Base-by-base conservation (phyloP, 2,329 filamentous ascomycete genomes). In the Alternaria arbusti region DNA sequence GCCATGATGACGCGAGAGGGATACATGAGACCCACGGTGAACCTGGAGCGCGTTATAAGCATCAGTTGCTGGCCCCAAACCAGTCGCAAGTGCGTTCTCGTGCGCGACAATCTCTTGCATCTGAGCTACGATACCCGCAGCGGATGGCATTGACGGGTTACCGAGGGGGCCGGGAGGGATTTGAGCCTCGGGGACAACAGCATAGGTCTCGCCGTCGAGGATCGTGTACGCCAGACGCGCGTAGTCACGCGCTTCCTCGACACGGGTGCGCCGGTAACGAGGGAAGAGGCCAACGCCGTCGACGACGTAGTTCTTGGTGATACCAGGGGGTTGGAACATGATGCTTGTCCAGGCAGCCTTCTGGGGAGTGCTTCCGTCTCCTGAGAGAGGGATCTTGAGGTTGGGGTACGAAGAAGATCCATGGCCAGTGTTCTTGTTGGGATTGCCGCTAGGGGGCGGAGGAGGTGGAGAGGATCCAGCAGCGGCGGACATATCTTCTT, bases 1-100 rank as follows among this genome's bases (percentile, higher is more conserved):
- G n/a, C 36, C n/a, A 17, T 40, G 1, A 40, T 6, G 0, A 3
- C 1, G 36, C 36, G n/a, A 17, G 36, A 0, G 1, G 36, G 9
- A 40, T 40, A 40, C 9, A 17, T 40, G 2, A 40, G 1, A 40
- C 36, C 6, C 36, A 40, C 36, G 36, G 36, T 40, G 36, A 40
- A 6, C 36, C 0, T 40, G 36, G 0, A 40, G 36, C 36, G 36
- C 36, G 36, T 40, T 40, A 3, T 40, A 40, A 40, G 36, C 36
- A 40, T 40, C 36, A 11, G 36, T 40, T 40, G 36, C 36, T 11
- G 36, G 4, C 8, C 36, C 36, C 36, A n/a, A 40, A 11, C 36
- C 36, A 8, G 36, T 40, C 15, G 36, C 36, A 40, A 40, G 36
- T 17, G 36, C 36, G 5, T 40, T 40, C 15, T 40, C 36, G 3